A percentile compares a stretch with the other conserved stretches of the same genome.
phyloP scores from a whole-genome alignment of 176 grass and related monocot species.

The Eragrostis nindensis region DNA sequence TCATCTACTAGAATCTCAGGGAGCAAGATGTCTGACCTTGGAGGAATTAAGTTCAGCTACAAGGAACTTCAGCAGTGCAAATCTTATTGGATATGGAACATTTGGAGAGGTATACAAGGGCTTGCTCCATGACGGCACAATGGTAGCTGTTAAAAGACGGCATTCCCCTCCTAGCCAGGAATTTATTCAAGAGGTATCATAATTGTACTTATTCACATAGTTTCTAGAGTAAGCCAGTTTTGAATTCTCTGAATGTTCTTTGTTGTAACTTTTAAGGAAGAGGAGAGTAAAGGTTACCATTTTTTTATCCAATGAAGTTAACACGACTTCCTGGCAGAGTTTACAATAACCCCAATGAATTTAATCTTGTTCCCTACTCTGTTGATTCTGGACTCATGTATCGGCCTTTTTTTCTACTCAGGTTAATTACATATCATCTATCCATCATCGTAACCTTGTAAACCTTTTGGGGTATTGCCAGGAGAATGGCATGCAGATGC shows the following conservation, averaged over 20 bases:
- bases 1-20: conserved; percentile 52
- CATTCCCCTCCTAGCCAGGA: conserved; percentile 67
- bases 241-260: background rate
- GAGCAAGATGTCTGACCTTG: conserved; percentile 60
- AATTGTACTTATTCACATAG: conserved; percentile 19
- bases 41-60: conserved; percentile 82
- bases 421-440: conserved; percentile 70
- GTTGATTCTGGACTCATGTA: conserved; percentile 25
- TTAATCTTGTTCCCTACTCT: background rate
- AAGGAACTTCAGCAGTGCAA: conserved; percentile 69
- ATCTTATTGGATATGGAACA: conserved; percentile 78
- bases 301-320: conserved; percentile 15
- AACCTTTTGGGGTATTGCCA: conserved; percentile 93
- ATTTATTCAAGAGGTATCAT: conserved; percentile 84
- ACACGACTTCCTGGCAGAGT: background rate
- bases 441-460: conserved; percentile 82
- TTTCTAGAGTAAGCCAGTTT: conserved; percentile 23
- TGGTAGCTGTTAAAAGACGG: conserved; percentile 88
- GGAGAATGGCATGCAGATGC: conserved; percentile 82
- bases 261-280: background rate
- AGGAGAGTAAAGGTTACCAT: background rate
- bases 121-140: conserved; percentile 81
- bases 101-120: conserved; percentile 96
- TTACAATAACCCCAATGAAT: background rate
- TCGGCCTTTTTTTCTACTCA: conserved; percentile 35